A percentile compares a stretch with the other conserved stretches of the same genome.
Conservation (phyloP, 2,329 filamentous ascomycete genomes). For the Beauveria sp. region DNA sequence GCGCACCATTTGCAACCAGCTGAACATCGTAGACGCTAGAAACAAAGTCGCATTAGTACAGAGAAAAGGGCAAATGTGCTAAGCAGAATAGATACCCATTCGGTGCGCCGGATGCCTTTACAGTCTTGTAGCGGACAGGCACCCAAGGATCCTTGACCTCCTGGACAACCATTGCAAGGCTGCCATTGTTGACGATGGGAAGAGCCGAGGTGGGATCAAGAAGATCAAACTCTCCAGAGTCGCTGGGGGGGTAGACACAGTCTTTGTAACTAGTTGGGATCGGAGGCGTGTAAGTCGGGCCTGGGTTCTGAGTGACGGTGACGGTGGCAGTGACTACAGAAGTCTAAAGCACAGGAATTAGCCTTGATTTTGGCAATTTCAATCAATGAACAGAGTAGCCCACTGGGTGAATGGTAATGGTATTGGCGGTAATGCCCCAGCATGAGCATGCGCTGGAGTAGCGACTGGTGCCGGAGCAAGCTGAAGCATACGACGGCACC, state of each 20-base stretch:
- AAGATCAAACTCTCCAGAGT: not conserved
- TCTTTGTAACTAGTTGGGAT: not conserved
- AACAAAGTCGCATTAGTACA: not conserved
- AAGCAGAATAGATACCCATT: not conserved
- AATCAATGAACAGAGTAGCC: not conserved
- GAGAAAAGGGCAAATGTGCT: not conserved
- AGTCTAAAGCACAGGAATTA: not conserved
- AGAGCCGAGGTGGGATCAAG: not conserved
- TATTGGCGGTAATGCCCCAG: constrained; percentile 18
- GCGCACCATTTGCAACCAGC: not conserved
- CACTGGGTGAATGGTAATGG: constrained; percentile 12
- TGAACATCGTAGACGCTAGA: not conserved
- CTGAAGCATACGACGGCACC: constrained; percentile 19
- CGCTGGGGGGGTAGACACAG: not conserved
- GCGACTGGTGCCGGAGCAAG: constrained; percentile 15
- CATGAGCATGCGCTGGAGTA: constrained; percentile 23
- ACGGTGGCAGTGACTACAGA: constrained; percentile 2
- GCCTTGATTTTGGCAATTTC: too few relatives aligned
- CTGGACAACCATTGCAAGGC: constrained; percentile 3
- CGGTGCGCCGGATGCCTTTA: not conserved
- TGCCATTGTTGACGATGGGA: not conserved
- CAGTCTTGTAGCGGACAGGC: constrained; percentile 5
- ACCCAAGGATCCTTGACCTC: constrained; percentile 4
- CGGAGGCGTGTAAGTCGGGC: not conserved
- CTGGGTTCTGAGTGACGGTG: not conserved